These are phyloP conservation scores for Eimeria sp. DNA, from an alignment of 169 alveolate species.

Conservation along the genomic window DNA sequence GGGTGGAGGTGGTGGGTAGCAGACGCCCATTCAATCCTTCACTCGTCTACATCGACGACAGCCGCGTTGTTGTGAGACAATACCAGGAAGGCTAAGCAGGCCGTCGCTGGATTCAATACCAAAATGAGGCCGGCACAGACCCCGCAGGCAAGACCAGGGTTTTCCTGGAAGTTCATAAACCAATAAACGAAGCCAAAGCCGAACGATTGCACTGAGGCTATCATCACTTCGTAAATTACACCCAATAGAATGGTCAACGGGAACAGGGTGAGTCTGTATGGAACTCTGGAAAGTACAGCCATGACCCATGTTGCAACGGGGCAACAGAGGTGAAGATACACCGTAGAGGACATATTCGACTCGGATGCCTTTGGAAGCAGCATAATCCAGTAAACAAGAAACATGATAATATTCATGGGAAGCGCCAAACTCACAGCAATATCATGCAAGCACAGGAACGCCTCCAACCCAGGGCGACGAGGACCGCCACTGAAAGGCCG, in stretches of 20 bases:
- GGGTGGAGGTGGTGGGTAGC: no score
- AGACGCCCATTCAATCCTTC: background rate
- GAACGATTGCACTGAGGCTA: background rate
- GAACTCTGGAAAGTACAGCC: background rate
- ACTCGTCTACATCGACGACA: background rate
- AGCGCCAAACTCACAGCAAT: background rate
- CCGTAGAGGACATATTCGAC: background rate
- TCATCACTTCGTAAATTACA: background rate
- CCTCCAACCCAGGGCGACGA: background rate
- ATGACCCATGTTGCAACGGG: constrained; percentile 15
- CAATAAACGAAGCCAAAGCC: constrained; percentile 14
- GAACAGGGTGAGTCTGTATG: background rate
- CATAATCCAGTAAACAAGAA: constrained; percentile 6
- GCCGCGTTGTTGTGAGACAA: background rate
- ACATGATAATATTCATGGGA: background rate
- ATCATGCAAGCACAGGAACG: constrained; percentile 20
- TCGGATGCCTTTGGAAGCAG: background rate
- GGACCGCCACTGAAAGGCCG: constrained; percentile 41
- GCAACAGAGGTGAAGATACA: background rate
- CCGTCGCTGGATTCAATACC: background rate
- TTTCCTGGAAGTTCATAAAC: constrained; percentile 10
- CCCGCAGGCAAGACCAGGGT: background rate
- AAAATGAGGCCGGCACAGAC: background rate
- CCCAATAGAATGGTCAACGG: background rate
- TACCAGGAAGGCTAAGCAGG: background rate